Percentiles rank a stretch among this genome's conserved stretches.
Conservation (phyloP, 2,329 filamentous ascomycete genomes). For the Harringtonia lauricola region DNA sequence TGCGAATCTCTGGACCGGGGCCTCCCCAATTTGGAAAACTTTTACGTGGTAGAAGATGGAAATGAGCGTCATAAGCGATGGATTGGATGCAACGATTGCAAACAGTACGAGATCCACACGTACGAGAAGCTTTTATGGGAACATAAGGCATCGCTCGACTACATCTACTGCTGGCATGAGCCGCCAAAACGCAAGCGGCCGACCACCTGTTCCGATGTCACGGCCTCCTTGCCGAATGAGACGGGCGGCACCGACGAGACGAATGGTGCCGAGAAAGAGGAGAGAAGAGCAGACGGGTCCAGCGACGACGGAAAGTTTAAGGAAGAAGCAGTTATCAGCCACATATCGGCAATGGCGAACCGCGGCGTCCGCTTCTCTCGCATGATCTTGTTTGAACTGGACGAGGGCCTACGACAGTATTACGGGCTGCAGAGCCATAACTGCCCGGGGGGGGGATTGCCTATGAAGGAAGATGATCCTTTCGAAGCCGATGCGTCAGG, state of each 20-base stretch:
- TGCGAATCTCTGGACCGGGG: background rate
- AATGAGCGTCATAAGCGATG: conserved; percentile 3
- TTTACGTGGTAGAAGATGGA: conserved; percentile 9
- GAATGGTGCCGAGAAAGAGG: background rate
- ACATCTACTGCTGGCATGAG: conserved; percentile 9
- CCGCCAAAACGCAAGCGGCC: background rate
- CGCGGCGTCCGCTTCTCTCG: conserved; percentile 9
- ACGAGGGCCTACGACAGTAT: conserved; percentile 1
- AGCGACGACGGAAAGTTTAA: conserved; percentile 7
- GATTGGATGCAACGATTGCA: conserved; percentile 1
- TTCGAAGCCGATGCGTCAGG: conserved; percentile 1
- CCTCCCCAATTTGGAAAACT: conserved; percentile 6
- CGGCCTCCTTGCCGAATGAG: background rate
- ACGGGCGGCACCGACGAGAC: background rate
- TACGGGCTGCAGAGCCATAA: background rate
- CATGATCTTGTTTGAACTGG: conserved; percentile 7
- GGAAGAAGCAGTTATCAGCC: conserved; percentile 10
- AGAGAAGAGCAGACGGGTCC: background rate
- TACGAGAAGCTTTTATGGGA: background rate
- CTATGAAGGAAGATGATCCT: conserved; percentile 3
- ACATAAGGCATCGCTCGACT: background rate
- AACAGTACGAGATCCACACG: background rate
- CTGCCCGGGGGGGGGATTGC: conserved; percentile 6
- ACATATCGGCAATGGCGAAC: conserved; percentile 1
- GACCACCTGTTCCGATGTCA: background rate